A percentile compares a stretch with the other conserved stretches of the same genome.
phyloP scores from a whole-genome alignment of 2,329 filamentous ascomycete species.

The Calonectria pauciramosa region DNA sequence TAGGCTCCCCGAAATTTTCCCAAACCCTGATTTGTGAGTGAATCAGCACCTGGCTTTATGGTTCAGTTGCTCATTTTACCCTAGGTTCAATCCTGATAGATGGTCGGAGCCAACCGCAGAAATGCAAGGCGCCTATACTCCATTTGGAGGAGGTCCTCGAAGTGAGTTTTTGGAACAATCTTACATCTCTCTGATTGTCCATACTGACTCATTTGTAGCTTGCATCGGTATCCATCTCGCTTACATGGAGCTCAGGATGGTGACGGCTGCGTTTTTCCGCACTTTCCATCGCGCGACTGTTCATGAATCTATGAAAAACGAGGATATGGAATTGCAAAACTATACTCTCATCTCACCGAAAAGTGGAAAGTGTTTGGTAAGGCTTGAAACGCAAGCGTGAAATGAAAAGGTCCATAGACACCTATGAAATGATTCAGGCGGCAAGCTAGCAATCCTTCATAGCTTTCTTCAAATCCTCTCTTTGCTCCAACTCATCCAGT shows the following conservation, averaged over 20 bases:
- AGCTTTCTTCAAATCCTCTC: slow-evolving; percentile 24
- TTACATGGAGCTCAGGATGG: background rate
- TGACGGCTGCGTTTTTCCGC: background rate
- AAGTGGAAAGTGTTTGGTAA: background rate
- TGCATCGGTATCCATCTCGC: background rate
- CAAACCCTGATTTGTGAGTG: background rate
- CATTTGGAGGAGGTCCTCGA: background rate
- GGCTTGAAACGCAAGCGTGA: background rate
- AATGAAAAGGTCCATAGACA: background rate
- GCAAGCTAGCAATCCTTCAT: background rate
- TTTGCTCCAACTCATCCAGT: slow-evolving; percentile 17
- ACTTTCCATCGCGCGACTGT: background rate
- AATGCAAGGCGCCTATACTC: slow-evolving; percentile 1
- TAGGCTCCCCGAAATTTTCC: background rate
- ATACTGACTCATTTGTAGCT: background rate
- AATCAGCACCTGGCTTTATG: background rate
- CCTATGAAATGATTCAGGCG: background rate
- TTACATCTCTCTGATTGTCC: background rate
- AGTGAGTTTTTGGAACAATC: background rate
- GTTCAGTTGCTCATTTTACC: background rate
- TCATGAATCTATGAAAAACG: background rate
- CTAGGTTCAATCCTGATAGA: background rate
- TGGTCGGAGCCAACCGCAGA: background rate
- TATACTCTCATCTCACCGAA: background rate
- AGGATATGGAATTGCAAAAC: background rate